Conservation (phyloP, 805 yeast species). For the Kuraishia piskuri region DNA sequence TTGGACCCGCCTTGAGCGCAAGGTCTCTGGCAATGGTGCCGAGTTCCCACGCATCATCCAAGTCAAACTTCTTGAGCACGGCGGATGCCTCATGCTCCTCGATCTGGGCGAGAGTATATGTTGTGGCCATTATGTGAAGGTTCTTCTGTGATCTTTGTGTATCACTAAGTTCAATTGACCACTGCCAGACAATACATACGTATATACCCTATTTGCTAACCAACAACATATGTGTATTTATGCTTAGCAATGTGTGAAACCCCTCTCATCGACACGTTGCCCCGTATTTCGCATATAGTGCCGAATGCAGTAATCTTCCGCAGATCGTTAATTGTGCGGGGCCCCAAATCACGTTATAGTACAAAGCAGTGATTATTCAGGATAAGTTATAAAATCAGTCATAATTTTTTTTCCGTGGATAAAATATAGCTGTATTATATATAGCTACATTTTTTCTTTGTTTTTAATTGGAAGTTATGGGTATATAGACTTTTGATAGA, state of each 20-base stretch:
- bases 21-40: slow-evolving; percentile 32
- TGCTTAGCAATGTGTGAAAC: neutral
- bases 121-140: neutral
- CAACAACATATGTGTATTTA: too few relatives aligned
- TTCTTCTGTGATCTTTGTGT: neutral
- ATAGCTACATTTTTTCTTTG: too few relatives aligned
- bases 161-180: neutral
- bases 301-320: neutral
- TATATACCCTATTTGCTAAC: too few relatives aligned
- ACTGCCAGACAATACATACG: too few relatives aligned
- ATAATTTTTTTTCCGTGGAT: too few relatives aligned
- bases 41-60: slow-evolving; percentile 34
- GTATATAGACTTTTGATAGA: too few relatives aligned
- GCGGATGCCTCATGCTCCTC: neutral
- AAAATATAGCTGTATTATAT: too few relatives aligned
- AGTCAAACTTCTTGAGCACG: slow-evolving; percentile 13
- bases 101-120: neutral
- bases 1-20: slow-evolving; percentile 21
- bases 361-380: neutral
- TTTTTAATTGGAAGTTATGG: too few relatives aligned
- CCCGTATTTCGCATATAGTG: neutral
- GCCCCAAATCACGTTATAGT: neutral
- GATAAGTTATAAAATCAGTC: too few relatives aligned
- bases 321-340: neutral
- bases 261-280: neutral